A percentile compares a stretch with the other conserved stretches of the same genome.
Conservation (phyloP, 73 alveolate genomes). For the Paramecium octaurelia region DNA sequence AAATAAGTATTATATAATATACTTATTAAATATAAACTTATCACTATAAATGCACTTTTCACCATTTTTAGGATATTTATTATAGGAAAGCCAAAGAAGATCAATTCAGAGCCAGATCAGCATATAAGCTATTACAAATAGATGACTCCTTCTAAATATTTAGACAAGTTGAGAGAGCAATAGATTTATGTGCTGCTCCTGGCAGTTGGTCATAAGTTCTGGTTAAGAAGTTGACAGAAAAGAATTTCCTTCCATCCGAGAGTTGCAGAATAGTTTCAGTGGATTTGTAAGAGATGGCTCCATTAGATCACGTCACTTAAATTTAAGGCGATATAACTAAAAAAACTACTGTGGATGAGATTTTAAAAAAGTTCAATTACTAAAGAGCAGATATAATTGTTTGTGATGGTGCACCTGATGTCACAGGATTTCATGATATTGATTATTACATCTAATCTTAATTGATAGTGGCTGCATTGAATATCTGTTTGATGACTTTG, state of each 20-base stretch:
- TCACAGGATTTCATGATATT: constrained; percentile 94
- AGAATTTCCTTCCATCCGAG: constrained; percentile 56
- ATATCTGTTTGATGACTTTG: constrained; percentile 82
- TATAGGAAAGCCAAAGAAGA: constrained; percentile 96
- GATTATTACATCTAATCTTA: constrained; percentile 93
- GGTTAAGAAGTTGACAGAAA: constrained; percentile 67
- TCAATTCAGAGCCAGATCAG: constrained; percentile 96
- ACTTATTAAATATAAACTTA: not conserved
- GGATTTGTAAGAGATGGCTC: constrained; percentile 94
- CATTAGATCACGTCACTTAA: constrained; percentile 90
- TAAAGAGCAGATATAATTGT: constrained; percentile 86
- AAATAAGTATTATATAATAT: constrained; percentile 42
- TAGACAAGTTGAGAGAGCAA: constrained; percentile 80
- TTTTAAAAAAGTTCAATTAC: constrained; percentile 76
- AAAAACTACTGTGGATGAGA: constrained; percentile 87
- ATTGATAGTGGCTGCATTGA: constrained; percentile 90
- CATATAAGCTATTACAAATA: constrained; percentile 88
- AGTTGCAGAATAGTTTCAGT: constrained; percentile 84
- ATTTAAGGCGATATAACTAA: constrained; percentile 96
- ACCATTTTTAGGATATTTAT: constrained; percentile 78
- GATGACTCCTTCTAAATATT: constrained; percentile 88
- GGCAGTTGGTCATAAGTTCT: constrained; percentile 97
- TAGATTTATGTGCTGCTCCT: constrained; percentile 98
- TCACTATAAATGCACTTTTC: not conserved
- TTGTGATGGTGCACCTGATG: constrained; percentile 99